phyloP scores from a whole-genome alignment of 2,329 filamentous ascomycete species.

The Alternaria rosae region DNA sequence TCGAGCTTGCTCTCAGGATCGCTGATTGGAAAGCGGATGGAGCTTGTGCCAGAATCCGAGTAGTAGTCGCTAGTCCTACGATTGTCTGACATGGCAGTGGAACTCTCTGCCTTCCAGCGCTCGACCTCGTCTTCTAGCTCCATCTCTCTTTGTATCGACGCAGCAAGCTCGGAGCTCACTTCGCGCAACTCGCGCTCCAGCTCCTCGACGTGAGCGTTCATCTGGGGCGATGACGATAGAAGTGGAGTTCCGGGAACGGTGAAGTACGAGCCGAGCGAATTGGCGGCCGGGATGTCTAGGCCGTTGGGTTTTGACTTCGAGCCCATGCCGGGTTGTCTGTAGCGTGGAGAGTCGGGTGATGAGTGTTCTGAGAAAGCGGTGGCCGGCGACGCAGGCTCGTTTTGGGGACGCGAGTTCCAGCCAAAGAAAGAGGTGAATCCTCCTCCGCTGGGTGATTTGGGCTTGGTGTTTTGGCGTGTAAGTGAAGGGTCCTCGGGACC shows the following conservation, averaged over 20 bases:
- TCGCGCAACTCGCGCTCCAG: slow-evolving; percentile 94
- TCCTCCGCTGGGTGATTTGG: slow-evolving; percentile 54
- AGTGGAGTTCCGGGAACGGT: slow-evolving; percentile 57
- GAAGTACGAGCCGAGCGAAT: slow-evolving; percentile 56
- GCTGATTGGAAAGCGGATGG: slow-evolving; percentile 75
- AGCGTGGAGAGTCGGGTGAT: slow-evolving; percentile 66
- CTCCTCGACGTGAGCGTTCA: slow-evolving; percentile 74
- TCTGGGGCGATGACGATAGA: slow-evolving; percentile 53
- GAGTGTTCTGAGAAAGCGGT: slow-evolving; percentile 69
- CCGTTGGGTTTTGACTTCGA: slow-evolving; percentile 53
- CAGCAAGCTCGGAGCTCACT: slow-evolving; percentile 90
- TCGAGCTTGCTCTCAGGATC: slow-evolving; percentile 64
- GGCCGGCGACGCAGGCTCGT: slow-evolving; percentile 64
- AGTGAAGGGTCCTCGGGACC: slow-evolving; percentile 35
- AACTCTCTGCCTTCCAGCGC: slow-evolving; percentile 78
- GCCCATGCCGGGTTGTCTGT: slow-evolving; percentile 32
- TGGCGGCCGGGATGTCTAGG: slow-evolving; percentile 61
- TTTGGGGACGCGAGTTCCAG: slow-evolving; percentile 66
- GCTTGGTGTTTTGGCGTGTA: slow-evolving; percentile 40
- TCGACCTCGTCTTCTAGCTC: slow-evolving; percentile 95
- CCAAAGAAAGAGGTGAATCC: slow-evolving; percentile 73
- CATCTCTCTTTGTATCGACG: slow-evolving; percentile 93
- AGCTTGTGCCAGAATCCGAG: slow-evolving; percentile 92
- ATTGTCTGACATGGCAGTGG: slow-evolving; percentile 64
- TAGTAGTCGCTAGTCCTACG: slow-evolving; percentile 96